Conservation (phyloP, 495 filamentous ascomycete species). For the Pseudoneurospora amorphoporcata region DNA sequence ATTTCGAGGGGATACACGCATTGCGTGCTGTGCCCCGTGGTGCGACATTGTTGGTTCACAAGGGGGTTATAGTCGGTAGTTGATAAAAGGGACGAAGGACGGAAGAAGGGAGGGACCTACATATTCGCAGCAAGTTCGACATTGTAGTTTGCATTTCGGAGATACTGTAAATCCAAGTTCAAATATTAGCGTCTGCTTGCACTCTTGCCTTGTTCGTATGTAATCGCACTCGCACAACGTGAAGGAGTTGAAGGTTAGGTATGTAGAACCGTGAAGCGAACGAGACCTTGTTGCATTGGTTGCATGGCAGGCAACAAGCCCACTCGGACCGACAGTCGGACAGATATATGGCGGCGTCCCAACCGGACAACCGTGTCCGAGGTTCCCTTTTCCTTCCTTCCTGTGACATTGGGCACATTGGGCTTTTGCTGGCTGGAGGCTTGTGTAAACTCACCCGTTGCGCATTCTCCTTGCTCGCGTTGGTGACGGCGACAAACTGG, state of each 20-base stretch:
- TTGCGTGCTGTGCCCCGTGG: background rate
- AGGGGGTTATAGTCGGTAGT: background rate
- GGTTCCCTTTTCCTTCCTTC: background rate
- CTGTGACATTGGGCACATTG: background rate
- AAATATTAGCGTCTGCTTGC: background rate
- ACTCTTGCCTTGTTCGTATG: background rate
- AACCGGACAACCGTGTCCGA: background rate
- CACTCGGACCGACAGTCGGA: conserved; percentile 16
- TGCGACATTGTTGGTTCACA: background rate
- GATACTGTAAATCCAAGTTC: conserved; percentile 18
- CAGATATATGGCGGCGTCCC: background rate
- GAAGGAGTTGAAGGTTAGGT: background rate
- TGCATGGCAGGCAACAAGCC: background rate
- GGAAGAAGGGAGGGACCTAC: conserved; percentile 27
- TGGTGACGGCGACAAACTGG: conserved; percentile 45
- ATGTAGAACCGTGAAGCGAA: background rate
- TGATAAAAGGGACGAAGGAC: background rate
- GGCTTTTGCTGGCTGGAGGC: background rate
- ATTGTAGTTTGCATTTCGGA: conserved; percentile 33
- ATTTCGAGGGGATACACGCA: background rate
- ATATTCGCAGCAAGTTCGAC: conserved; percentile 40
- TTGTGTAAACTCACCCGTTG: conserved; percentile 31
- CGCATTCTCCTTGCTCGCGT: conserved; percentile 41
- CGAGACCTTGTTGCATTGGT: background rate
- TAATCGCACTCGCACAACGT: conserved; percentile 5